Percentiles rank a stretch among this genome's conserved stretches.
These are phyloP conservation scores for Rhododendron williamsianum DNA, from an alignment of 148 eudicot genomes.

Conservation along the genomic window DNA sequence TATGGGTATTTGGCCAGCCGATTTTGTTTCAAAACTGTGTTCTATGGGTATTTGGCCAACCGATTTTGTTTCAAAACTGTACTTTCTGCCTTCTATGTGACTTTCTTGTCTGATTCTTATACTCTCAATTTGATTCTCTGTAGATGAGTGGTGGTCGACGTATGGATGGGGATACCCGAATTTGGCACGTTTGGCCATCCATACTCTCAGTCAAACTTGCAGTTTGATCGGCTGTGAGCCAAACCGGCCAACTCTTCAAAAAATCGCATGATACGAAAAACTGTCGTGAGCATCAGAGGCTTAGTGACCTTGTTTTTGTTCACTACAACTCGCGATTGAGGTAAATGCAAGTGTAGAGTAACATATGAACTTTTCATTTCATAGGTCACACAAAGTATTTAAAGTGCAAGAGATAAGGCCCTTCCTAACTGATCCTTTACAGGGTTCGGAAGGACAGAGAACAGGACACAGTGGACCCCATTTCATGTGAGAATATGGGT, in stretches of 20 bases:
- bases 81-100: too few species aligned
- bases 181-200: slow-evolving; percentile 75
- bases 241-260: slow-evolving; percentile 43
- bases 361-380: neutral
- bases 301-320: slow-evolving; percentile 67
- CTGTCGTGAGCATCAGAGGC: slow-evolving; percentile 73
- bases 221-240: slow-evolving; percentile 47
- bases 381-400: neutral
- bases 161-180: slow-evolving; percentile 87
- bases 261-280: slow-evolving; percentile 54
- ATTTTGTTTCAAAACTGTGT: neutral
- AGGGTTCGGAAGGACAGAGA: slow-evolving; percentile 54
- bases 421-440: neutral
- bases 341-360: slow-evolving; percentile 48
- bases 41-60: neutral
- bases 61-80: neutral
- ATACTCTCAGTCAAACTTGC: slow-evolving; percentile 83
- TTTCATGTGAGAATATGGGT: slow-evolving; percentile 39
- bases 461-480: slow-evolving; percentile 50
- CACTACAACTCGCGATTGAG: slow-evolving; percentile 68
- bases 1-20: neutral
- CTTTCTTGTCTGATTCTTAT: neutral
- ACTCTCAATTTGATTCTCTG: slow-evolving; percentile 3
- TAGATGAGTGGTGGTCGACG: slow-evolving; percentile 98
- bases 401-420: neutral